These are phyloP conservation scores for Colletotrichum acutatum DNA, from an alignment of 2,329 filamentous ascomycete genomes.

Conservation along the genomic window DNA sequence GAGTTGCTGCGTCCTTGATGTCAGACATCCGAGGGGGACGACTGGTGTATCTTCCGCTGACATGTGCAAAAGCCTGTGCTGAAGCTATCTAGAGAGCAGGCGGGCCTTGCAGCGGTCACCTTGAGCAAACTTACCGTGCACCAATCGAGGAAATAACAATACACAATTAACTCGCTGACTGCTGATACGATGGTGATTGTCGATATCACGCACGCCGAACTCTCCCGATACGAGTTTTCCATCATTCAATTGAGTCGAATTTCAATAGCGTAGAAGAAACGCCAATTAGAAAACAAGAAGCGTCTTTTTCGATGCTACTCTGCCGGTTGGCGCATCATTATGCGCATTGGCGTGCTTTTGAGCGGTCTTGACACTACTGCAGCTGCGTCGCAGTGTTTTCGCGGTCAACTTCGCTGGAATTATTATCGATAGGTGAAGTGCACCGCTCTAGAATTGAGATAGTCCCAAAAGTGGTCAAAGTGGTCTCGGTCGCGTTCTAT, in stretches of 20 bases:
- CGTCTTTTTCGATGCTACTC: neutral
- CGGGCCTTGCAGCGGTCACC: no score
- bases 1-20: neutral
- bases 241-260: neutral
- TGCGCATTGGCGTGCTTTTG: neutral
- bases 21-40: neutral
- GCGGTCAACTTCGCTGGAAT: neutral
- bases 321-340: neutral
- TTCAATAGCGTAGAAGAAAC: neutral
- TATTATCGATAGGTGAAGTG: neutral
- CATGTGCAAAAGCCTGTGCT: neutral
- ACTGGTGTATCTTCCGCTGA: neutral
- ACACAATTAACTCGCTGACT: neutral
- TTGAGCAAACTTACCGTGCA: no score
- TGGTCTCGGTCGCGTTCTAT: neutral
- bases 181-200: neutral
- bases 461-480: no score
- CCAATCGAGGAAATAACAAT: neutral
- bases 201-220: neutral
- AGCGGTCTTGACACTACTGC: neutral
- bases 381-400: neutral
- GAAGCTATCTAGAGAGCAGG: neutral
- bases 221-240: neutral
- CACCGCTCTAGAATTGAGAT: neutral
- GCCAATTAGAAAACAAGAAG: neutral